phyloP scores from a whole-genome alignment of 2,329 filamentous ascomycete genomes.

The Alternaria dauci region DNA sequence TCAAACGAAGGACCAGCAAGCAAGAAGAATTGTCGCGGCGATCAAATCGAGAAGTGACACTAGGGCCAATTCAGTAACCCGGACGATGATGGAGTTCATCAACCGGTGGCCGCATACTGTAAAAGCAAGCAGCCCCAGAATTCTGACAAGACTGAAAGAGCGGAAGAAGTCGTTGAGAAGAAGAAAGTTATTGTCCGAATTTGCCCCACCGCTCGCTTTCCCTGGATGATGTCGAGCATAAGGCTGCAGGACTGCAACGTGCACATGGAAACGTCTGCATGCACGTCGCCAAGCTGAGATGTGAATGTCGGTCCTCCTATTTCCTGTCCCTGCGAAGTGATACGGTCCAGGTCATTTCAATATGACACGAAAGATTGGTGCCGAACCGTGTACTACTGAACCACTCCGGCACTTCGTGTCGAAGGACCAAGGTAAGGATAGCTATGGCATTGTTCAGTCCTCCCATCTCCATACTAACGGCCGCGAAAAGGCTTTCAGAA shows the following conservation, averaged over 20 bases:
- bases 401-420: neutral
- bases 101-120: neutral
- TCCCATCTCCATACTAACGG: slow-evolving; percentile 11
- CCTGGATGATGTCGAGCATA: slow-evolving; percentile 4
- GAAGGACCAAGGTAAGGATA: neutral
- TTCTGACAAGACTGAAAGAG: slow-evolving; percentile 1
- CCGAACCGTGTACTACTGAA: neutral
- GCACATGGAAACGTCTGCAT: slow-evolving; percentile 10
- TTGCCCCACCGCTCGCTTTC: slow-evolving; percentile 3
- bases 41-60: neutral
- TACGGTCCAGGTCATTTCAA: slow-evolving; percentile 4
- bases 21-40: neutral
- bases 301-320: slow-evolving; percentile 1
- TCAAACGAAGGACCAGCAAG: neutral
- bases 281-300: neutral
- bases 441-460: neutral
- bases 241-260: slow-evolving; percentile 6
- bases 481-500: neutral
- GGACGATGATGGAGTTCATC: slow-evolving; percentile 1
- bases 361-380: slow-evolving; percentile 5
- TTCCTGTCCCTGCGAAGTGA: neutral
- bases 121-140: neutral
- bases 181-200: neutral
- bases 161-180: neutral
- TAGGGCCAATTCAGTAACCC: neutral